phyloP scores from a whole-genome alignment of 2,329 filamentous ascomycete species.

The Clonostachys chloroleuca region DNA sequence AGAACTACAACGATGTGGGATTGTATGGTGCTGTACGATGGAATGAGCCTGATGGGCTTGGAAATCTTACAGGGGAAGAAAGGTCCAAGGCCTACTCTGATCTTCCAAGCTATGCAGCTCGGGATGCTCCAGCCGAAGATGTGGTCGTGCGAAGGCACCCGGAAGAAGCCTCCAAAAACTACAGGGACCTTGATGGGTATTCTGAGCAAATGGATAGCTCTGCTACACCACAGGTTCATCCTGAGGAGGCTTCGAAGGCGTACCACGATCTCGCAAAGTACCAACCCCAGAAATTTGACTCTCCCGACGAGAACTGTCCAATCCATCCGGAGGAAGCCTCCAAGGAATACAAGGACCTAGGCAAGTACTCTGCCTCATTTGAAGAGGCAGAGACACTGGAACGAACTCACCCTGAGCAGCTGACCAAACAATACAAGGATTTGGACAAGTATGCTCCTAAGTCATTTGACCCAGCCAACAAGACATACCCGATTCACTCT shows the following conservation, averaged over 20 bases:
- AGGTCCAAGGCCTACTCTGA: slow-evolving; percentile 31
- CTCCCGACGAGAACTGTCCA: slow-evolving; percentile 14
- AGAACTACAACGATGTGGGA: slow-evolving; percentile 26
- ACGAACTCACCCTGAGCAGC: slow-evolving; percentile 27
- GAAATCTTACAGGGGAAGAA: slow-evolving; percentile 20
- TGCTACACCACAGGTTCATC: slow-evolving; percentile 11
- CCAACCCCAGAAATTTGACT: slow-evolving; percentile 18
- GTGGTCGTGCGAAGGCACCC: slow-evolving; percentile 11
- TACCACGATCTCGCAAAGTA: slow-evolving; percentile 38
- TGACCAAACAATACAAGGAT: slow-evolving; percentile 10
- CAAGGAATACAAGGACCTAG: slow-evolving; percentile 25
- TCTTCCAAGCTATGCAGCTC: slow-evolving; percentile 19
- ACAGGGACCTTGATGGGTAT: slow-evolving; percentile 32
- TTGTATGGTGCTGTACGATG: slow-evolving; percentile 18
- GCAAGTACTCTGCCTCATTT: slow-evolving; percentile 21
- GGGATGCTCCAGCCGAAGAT: neutral
- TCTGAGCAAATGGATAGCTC: slow-evolving; percentile 1
- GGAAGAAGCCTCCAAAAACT: slow-evolving; percentile 14
- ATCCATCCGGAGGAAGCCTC: slow-evolving; percentile 21
- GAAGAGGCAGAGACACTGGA: slow-evolving; percentile 4
- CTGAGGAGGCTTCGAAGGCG: slow-evolving; percentile 29
- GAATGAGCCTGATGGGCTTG: neutral
- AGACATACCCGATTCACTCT: slow-evolving; percentile 29
- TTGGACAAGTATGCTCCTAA: slow-evolving; percentile 11
- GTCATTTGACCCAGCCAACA: slow-evolving; percentile 18